Evolutionary conservation across 2,329 filamentous ascomycete genomes (phyloP), one percentile per base, ranked within the genome.

Genomic region (Epichloe sibirici): DNA sequence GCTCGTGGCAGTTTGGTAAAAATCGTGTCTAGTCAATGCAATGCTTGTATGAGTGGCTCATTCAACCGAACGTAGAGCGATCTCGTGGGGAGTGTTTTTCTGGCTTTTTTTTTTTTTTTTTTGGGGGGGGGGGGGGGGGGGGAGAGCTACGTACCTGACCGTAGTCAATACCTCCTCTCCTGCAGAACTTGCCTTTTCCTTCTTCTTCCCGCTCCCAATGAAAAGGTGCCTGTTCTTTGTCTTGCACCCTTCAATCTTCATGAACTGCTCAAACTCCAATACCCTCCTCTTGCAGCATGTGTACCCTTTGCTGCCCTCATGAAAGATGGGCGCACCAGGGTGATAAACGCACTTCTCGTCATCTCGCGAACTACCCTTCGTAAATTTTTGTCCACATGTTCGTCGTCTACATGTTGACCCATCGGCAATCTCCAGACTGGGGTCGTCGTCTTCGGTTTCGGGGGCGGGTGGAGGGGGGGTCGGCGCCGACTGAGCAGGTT

Each of bases 221-320:
- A 96, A 98, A 58, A 95, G 70, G 73, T 98, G 93, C 55, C 79
- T 76, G 44, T 76, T 74, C 70, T 90, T 93, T 44, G 85, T 90
- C 66, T 82, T 83, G 71, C 93, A 98, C 1, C 93, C 93, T 61
- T 87, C 83, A 55, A 98, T 91, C 70, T 88, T 93, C 83, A 98
- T 83, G 71, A 98, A 98, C 69, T 97, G 86, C 67, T 98, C 90
- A 69, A 98, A 98, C 66, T 98, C 93, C 54, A 98, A 73, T 53
- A 98, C 93, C 39, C 90, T 80, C 62, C 89, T 78, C 79, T 97
- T 97, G 73, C 93, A 98, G 75, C 93, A 98, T 55, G 83, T 90
- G 77, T 93, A 98, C 1, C 93, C 93, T 74, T 98, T 98, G 72
- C 88, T 95, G 38, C 93, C 93, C 73, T 98, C 93, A 68, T 98